Conservation (phyloP, 805 yeast species). For the Danielozyma ontarioensis region DNA sequence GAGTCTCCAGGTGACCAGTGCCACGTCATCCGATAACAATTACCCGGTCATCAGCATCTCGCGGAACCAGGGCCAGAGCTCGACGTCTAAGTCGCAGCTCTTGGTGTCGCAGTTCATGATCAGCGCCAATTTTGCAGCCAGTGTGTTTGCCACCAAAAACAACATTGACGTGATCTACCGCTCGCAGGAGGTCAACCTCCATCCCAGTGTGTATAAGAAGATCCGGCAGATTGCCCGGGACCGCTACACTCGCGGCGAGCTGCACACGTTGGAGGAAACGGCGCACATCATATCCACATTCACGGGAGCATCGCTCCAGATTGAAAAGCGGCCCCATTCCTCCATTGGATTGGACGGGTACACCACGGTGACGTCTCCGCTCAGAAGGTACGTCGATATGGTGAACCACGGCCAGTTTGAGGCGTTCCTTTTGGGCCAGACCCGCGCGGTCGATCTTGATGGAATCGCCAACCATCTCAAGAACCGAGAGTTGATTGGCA, state of each 20-base stretch:
- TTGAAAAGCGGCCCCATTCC: constrained; percentile 46
- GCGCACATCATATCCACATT: constrained; percentile 41
- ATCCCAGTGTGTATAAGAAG: constrained; percentile 15
- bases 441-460: constrained; percentile 19
- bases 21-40: not conserved
- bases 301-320: constrained; percentile 48
- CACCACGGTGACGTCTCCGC: constrained; percentile 62
- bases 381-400: constrained; percentile 21
- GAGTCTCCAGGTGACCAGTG: not conserved
- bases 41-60: constrained; percentile 8
- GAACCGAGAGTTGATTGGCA: constrained; percentile 37
- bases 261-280: constrained; percentile 34
- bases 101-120: constrained; percentile 87
- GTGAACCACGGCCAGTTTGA: constrained; percentile 71
- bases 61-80: constrained; percentile 11
- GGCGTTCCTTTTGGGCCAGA: not conserved
- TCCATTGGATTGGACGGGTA: constrained; percentile 61
- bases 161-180: constrained; percentile 51
- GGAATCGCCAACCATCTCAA: constrained; percentile 40
- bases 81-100: constrained; percentile 44
- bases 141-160: constrained; percentile 38
- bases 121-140: constrained; percentile 61
- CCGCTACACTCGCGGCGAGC: constrained; percentile 9
- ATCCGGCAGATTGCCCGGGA: constrained; percentile 16
- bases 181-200: constrained; percentile 27